Conservation (phyloP, 352 stramenopile species). For the Phytophthora pseudosyringae region DNA sequence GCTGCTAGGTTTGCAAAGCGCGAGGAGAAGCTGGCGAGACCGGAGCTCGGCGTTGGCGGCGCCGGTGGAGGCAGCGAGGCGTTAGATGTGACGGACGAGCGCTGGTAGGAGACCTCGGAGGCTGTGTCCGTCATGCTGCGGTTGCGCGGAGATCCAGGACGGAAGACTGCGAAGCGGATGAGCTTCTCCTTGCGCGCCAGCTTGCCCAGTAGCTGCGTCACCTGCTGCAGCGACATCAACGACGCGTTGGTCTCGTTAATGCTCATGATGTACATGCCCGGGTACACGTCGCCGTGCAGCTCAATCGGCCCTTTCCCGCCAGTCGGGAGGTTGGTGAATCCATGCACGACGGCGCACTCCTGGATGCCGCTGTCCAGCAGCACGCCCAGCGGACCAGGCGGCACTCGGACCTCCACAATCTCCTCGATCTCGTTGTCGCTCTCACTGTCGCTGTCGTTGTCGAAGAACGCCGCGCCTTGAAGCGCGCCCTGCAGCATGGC, state of each 20-base stretch:
- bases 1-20: constrained; percentile 67
- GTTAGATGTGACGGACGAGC: constrained; percentile 43
- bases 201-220: constrained; percentile 76
- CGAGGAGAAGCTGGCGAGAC: constrained; percentile 49
- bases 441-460: constrained; percentile 82
- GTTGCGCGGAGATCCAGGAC: constrained; percentile 55
- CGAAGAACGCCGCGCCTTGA: constrained; percentile 81
- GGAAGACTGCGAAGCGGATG: constrained; percentile 82
- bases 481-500: constrained; percentile 73
- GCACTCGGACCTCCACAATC: constrained; percentile 76
- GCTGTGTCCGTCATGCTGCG: constrained; percentile 45
- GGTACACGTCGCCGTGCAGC: constrained; percentile 61
- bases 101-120: constrained; percentile 57
- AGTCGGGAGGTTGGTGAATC: constrained; percentile 72
- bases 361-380: constrained; percentile 81
- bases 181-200: constrained; percentile 81
- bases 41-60: constrained; percentile 39
- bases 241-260: constrained; percentile 88
- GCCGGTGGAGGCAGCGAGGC: constrained; percentile 45
- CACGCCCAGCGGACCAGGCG: constrained; percentile 74
- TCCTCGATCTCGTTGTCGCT: constrained; percentile 82
- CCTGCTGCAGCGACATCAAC: constrained; percentile 77
- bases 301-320: constrained; percentile 75
- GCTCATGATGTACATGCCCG: constrained; percentile 88
- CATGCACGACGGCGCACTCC: constrained; percentile 80